A percentile compares a stretch with the other conserved stretches of the same genome.
phyloP scores from a whole-genome alignment of 257 asterid species.

The Solanum rostratum region DNA sequence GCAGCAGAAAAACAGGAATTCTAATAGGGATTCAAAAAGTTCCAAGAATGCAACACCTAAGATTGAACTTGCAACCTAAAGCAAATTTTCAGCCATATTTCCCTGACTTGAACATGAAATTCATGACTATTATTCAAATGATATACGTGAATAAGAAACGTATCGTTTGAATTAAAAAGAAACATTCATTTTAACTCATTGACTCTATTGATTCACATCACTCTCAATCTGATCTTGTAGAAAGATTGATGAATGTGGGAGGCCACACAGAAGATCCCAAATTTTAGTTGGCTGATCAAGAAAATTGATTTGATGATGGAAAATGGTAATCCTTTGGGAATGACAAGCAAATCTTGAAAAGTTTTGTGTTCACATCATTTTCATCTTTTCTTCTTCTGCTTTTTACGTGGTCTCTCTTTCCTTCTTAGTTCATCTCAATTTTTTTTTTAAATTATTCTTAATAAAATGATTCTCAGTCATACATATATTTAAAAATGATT shows the following conservation, averaged over 20 bases:
- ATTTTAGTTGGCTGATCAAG: neutral
- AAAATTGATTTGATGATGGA: neutral
- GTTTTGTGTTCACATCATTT: neutral
- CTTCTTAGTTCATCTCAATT: too few species aligned
- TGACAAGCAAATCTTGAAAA: neutral
- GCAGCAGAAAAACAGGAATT: neutral
- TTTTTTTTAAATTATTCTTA: too few species aligned
- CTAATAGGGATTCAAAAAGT: neutral
- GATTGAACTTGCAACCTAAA: neutral
- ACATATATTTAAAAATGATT: too few species aligned
- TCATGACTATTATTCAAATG: neutral
- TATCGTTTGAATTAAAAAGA: neutral
- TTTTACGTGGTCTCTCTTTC: too few species aligned
- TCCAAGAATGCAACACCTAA: neutral
- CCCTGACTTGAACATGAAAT: neutral
- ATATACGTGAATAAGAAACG: neutral
- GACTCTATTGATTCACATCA: neutral
- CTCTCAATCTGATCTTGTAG: neutral
- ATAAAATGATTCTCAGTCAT: too few species aligned
- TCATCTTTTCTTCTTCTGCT: neutral
- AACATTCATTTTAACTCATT: neutral
- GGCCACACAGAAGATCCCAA: neutral
- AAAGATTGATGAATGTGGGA: neutral
- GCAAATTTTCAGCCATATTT: neutral
- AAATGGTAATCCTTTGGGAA: neutral